Evolutionary conservation across 176 grass and related monocot species (phyloP).

Genomic region (Cymbopogon citratus): DNA sequence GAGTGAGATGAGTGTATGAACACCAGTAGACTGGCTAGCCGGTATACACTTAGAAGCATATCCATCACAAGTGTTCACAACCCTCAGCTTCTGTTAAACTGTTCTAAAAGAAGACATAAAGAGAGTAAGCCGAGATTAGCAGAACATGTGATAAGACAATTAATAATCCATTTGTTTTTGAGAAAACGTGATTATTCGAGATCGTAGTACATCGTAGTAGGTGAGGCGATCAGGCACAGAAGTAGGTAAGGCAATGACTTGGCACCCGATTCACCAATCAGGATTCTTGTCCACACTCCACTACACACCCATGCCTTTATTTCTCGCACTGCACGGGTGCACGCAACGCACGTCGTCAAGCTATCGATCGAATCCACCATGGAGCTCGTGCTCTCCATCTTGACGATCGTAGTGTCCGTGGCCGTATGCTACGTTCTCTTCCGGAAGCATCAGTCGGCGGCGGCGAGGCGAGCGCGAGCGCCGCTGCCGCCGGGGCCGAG

Average conservation of each 20-base stretch:
- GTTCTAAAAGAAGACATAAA: background rate
- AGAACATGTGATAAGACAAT: background rate
- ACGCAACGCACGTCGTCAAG: background rate
- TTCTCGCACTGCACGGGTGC: background rate
- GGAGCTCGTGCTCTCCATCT: background rate
- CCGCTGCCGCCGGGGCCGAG: constrained; percentile 49
- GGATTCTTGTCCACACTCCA: background rate
- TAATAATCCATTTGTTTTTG: background rate
- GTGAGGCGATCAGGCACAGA: background rate
- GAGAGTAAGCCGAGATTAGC: background rate
- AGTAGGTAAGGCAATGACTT: background rate
- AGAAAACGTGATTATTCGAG: background rate
- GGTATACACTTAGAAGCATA: background rate
- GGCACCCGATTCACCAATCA: background rate
- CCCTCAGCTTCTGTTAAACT: background rate
- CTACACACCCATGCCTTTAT: background rate
- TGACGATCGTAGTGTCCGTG: background rate
- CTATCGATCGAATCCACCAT: background rate
- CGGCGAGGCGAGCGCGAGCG: background rate
- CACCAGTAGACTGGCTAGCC: background rate
- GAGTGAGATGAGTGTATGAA: background rate
- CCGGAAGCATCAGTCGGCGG: background rate
- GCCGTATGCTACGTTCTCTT: background rate
- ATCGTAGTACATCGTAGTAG: background rate
- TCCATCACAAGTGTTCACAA: background rate